Base-by-base conservation (phyloP, 2,329 filamentous ascomycete species). In the Fusarium sp. region DNA sequence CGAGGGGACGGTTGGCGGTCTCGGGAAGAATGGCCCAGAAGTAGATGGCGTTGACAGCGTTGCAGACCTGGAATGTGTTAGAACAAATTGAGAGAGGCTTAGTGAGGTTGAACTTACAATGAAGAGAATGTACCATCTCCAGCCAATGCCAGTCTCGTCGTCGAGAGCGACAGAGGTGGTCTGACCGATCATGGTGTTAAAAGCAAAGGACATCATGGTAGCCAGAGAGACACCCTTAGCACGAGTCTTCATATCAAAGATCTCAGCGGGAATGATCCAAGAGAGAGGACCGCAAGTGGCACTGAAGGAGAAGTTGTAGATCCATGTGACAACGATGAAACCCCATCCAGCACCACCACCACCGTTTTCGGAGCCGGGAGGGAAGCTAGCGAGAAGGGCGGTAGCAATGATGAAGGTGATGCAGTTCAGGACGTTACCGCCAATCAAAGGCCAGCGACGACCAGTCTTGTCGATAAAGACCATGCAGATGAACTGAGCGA, bases 211-310 rank as follows among this genome's bases (percentile, higher is more conserved):
- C 2, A 82, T 84, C 90, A 92, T 92, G 4, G 89, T 91, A 1
- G 90, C 90, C 69, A 93, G 87, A 3, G 89, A 90, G 3, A 94
- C 91, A 72, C 91, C 91, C 80, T 92, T 92, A 43, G 88, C 85
- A 36, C 91, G 86, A 0, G 91, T 94, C 65, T 89, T 87, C 5
- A 90, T 94, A 78, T 94, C 91, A 77, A 94, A 94, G 22, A 93
- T 89, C 74, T 93, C 91, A 51, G 91, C 88, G 0, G 86, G 87
- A 56, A 89, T 88, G 69, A 86, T 85, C 84, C 78, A 84, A 2
- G 64, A 67, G 3, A 67, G 24, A 11, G 64, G 64, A 26, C 64
- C 64, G 1, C 64, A 67, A 1, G 64, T 67, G 15, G 64, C 64
- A 0, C 57, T 63, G 43, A 67, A 67, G 2, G 57, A 67, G 33